A percentile compares a stretch with the other conserved stretches of the same genome.
Conservation (phyloP, 1,284 basidiomycete species). For the Peniophora sp. region DNA sequence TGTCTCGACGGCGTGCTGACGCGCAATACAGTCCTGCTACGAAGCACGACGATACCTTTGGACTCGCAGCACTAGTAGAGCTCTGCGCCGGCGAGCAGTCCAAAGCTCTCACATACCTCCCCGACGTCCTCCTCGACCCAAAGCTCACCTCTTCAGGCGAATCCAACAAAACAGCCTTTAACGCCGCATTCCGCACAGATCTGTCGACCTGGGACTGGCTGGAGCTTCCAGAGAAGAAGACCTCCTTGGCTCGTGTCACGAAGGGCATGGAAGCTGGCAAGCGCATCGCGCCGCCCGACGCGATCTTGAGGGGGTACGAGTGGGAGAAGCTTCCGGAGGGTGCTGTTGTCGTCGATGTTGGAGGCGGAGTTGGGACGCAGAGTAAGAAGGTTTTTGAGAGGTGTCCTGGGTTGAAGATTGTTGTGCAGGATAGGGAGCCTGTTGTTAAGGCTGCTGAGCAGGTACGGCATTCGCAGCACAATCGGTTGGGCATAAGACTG, state of each 20-base stretch:
- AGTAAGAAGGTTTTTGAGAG: constrained; percentile 3
- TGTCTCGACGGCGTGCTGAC: not conserved
- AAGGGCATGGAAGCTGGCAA: constrained; percentile 23
- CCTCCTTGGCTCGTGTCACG: constrained; percentile 21
- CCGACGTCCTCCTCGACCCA: constrained; percentile 27
- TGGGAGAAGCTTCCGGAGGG: constrained; percentile 10
- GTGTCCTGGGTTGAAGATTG: constrained; percentile 12
- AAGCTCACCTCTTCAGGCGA: constrained; percentile 20
- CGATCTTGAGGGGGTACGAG: constrained; percentile 18
- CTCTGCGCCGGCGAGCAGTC: constrained; percentile 27
- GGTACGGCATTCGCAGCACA: too few relatives aligned
- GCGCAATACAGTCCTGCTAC: not conserved
- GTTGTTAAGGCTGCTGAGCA: constrained; percentile 3
- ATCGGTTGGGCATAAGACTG: too few relatives aligned
- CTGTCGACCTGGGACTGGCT: constrained; percentile 22
- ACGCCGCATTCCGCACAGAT: constrained; percentile 17
- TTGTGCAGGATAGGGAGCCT: constrained; percentile 14
- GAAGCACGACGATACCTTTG: not conserved
- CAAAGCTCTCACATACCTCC: constrained; percentile 24
- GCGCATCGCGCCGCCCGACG: constrained; percentile 8
- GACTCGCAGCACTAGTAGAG: not conserved
- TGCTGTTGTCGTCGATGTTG: constrained; percentile 13
- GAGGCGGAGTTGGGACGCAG: constrained; percentile 12
- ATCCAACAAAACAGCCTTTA: constrained; percentile 20
- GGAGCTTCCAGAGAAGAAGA: constrained; percentile 20